phyloP scores from a whole-genome alignment of 164 flowering plant genomes.

The Magnolia officinalis region DNA sequence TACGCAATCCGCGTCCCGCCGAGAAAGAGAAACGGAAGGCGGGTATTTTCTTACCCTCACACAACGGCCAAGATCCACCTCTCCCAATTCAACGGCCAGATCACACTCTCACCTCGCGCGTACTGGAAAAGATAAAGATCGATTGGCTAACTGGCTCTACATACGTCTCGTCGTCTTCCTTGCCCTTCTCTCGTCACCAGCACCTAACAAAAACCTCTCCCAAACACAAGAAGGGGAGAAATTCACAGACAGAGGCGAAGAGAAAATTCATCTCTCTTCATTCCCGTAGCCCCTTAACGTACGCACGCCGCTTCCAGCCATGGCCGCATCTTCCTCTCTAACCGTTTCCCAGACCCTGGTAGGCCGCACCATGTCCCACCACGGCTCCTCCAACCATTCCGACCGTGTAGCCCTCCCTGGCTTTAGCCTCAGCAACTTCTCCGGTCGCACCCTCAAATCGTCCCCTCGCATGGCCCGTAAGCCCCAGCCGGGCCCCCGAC shows the following conservation, averaged over 20 bases:
- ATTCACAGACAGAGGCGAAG: not conserved
- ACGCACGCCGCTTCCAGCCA: not conserved
- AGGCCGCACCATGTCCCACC: slow-evolving; percentile 30
- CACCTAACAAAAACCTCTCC: not conserved
- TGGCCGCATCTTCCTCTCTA: slow-evolving; percentile 35
- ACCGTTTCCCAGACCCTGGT: slow-evolving; percentile 29
- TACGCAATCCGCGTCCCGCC: not conserved
- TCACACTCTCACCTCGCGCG: not conserved
- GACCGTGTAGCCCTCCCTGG: slow-evolving; percentile 21
- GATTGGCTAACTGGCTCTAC: not conserved
- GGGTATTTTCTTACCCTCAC: not conserved
- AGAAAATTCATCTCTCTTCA: not conserved
- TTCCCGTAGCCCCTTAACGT: not conserved
- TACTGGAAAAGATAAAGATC: not conserved
- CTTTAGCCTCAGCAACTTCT: slow-evolving; percentile 16
- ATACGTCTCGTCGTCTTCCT: not conserved
- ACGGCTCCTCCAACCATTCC: slow-evolving; percentile 20
- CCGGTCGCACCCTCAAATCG: slow-evolving; percentile 38
- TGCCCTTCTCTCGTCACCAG: not conserved
- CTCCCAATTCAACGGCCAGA: not conserved
- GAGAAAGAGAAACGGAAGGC: not conserved
- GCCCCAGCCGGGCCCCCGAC: slow-evolving; percentile 8
- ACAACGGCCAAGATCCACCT: slow-evolving; percentile 1
- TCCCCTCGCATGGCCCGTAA: slow-evolving; percentile 13
- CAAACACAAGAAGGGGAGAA: not conserved